Conservation (phyloP, 2,329 filamentous ascomycete species). For the Bipolaris cookei region DNA sequence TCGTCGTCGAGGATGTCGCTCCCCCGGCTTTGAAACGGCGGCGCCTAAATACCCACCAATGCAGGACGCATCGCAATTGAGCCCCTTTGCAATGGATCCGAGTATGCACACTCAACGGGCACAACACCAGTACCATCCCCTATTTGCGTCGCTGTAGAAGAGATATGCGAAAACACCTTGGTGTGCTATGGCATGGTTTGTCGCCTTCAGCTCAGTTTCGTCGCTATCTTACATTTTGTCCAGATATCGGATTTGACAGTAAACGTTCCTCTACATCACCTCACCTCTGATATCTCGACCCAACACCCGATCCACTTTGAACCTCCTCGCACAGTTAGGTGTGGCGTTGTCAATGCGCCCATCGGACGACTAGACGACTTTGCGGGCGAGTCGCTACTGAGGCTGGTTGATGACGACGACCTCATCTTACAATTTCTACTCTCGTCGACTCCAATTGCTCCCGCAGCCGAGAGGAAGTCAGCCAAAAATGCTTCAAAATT, state of each 20-base stretch:
- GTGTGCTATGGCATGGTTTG: not conserved
- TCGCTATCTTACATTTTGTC: not conserved
- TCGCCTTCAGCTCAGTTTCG: not conserved
- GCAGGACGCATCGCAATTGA: not conserved
- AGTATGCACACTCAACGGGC: not conserved
- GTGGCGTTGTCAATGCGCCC: not conserved
- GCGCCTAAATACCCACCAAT: not conserved
- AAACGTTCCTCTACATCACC: not conserved
- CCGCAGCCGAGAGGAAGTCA: not conserved
- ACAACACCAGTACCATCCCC: not conserved
- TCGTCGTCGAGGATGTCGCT: conserved; percentile 2
- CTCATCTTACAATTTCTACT: not conserved
- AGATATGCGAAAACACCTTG: not conserved
- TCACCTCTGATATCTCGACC: not conserved
- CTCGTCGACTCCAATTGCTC: not conserved
- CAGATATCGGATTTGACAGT: conserved; percentile 1
- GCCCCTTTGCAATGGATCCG: not conserved
- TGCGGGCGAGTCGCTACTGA: not conserved
- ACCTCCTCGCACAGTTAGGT: not conserved
- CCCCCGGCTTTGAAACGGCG: conserved; percentile 1
- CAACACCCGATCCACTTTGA: not conserved
- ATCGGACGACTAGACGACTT: not conserved
- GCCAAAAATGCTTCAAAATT: not conserved
- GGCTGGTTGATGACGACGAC: conserved; percentile 1
- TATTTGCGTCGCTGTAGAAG: not conserved